Evolutionary conservation across 192 early-diverging fungal genomes (phyloP).

Genomic region (Pecoramyces ruminantium): DNA sequence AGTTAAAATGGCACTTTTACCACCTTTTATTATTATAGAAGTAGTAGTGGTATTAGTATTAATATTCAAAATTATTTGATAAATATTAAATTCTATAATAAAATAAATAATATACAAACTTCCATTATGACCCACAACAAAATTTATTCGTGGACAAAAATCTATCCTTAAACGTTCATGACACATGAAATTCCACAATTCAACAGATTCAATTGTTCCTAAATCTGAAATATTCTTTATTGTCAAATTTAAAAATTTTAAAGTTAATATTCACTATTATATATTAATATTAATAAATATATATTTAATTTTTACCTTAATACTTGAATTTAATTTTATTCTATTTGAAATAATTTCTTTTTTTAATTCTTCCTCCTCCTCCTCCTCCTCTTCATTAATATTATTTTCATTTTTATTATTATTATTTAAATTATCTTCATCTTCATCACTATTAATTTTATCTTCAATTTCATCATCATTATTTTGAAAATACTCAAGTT

Average conservation of each 20-base stretch:
- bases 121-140: slow-evolving; percentile 93
- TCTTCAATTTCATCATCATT: background rate
- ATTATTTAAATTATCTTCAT: background rate
- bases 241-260: too few species aligned
- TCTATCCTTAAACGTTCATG: slow-evolving; percentile 62
- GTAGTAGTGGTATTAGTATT: too few species aligned
- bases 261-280: too few species aligned
- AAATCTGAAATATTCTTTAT: background rate
- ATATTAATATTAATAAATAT: too few species aligned
- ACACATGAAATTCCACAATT: slow-evolving; percentile 90
- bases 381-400: too few species aligned
- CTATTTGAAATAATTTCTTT: background rate
- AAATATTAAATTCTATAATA: too few species aligned
- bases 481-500: background rate
- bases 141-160: slow-evolving; percentile 81
- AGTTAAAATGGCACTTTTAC: slow-evolving; percentile 95
- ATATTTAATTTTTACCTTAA: background rate
- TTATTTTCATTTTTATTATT: background rate
- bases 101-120: slow-evolving; percentile 32
- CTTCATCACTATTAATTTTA: background rate
- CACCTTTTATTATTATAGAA: slow-evolving; percentile 21
- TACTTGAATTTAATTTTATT: background rate
- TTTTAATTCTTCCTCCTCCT: too few species aligned
- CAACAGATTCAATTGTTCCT: slow-evolving; percentile 66
- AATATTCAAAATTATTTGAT: too few species aligned